These are phyloP conservation scores for Dillenia suffruticosa DNA, from an alignment of 164 flowering plant species.

Conservation along the genomic window DNA sequence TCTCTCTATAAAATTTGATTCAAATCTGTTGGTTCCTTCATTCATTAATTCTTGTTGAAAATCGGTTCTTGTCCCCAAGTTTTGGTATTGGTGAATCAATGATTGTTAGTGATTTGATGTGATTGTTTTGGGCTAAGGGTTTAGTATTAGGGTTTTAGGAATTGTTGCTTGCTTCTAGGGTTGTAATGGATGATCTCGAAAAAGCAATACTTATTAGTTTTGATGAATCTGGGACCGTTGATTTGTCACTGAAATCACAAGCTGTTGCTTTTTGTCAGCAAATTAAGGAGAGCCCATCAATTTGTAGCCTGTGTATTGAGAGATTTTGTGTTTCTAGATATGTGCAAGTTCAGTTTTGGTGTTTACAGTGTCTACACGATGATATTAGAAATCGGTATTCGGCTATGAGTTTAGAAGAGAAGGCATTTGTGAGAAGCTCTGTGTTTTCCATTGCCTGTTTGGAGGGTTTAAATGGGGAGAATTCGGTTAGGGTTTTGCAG, in stretches of 20 bases:
- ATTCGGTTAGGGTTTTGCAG: conserved; percentile 48
- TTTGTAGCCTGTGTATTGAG: conserved; percentile 63
- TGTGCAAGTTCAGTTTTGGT: conserved; percentile 93
- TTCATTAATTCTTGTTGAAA: no score
- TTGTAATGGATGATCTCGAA: conserved; percentile 82
- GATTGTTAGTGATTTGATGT: no score
- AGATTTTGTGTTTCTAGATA: conserved; percentile 45
- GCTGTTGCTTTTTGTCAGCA: conserved; percentile 67
- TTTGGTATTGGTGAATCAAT: no score
- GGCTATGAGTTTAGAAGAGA: conserved; percentile 54
- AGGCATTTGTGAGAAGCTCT: conserved; percentile 50
- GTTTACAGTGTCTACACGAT: conserved; percentile 81
- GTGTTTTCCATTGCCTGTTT: conserved; percentile 57
- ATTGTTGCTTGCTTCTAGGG: background rate
- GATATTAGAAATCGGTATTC: conserved; percentile 52
- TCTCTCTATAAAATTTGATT: no score
- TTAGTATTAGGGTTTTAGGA: background rate
- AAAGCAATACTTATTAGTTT: conserved; percentile 85
- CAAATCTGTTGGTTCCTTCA: no score
- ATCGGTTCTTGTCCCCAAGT: no score
- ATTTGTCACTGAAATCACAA: conserved; percentile 59
- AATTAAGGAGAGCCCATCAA: conserved; percentile 48
- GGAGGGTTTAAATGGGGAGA: conserved; percentile 34
- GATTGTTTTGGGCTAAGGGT: no score
- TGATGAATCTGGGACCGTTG: conserved; percentile 78